Conservation (phyloP, 2,329 filamentous ascomycete genomes). For the Fusarium nanum region DNA sequence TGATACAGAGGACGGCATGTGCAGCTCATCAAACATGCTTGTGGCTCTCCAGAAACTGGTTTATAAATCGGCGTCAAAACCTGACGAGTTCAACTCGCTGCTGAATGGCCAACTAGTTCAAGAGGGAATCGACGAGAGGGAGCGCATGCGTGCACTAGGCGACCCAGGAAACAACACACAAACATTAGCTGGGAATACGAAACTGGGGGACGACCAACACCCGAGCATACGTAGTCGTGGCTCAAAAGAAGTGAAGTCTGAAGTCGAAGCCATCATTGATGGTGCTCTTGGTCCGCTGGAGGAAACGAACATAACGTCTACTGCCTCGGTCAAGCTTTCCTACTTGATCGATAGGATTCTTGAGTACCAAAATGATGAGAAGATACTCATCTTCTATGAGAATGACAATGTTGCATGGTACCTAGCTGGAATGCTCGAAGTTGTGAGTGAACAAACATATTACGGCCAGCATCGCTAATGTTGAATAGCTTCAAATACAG, state of each 20-base stretch:
- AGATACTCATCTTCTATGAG: slow-evolving; percentile 94
- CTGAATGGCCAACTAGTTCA: slow-evolving; percentile 60
- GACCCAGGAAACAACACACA: slow-evolving; percentile 33
- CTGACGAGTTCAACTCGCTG: slow-evolving; percentile 59
- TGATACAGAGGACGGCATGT: slow-evolving; percentile 61
- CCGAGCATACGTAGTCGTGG: slow-evolving; percentile 51
- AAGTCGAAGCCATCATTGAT: slow-evolving; percentile 36
- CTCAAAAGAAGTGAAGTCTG: slow-evolving; percentile 40
- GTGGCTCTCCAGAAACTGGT: slow-evolving; percentile 65
- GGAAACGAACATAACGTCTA: slow-evolving; percentile 75
- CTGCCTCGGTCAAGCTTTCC: slow-evolving; percentile 86
- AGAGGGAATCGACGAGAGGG: slow-evolving; percentile 53
- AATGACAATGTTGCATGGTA: slow-evolving; percentile 89
- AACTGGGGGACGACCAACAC: slow-evolving; percentile 53
- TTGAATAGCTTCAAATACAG: slow-evolving; percentile 63
- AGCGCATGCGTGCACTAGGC: slow-evolving; percentile 44
- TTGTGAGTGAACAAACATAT: slow-evolving; percentile 57
- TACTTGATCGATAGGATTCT: slow-evolving; percentile 82
- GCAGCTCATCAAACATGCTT: slow-evolving; percentile 63
- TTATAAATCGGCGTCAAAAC: slow-evolving; percentile 57
- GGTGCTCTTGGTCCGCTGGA: slow-evolving; percentile 61
- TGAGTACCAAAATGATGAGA: slow-evolving; percentile 76
- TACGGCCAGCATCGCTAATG: slow-evolving; percentile 11
- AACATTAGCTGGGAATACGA: slow-evolving; percentile 58
- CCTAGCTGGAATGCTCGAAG: slow-evolving; percentile 83